These are phyloP conservation scores for Chrysosporium keratinophilum DNA, from an alignment of 2,329 filamentous ascomycete genomes.

Conservation along the genomic window DNA sequence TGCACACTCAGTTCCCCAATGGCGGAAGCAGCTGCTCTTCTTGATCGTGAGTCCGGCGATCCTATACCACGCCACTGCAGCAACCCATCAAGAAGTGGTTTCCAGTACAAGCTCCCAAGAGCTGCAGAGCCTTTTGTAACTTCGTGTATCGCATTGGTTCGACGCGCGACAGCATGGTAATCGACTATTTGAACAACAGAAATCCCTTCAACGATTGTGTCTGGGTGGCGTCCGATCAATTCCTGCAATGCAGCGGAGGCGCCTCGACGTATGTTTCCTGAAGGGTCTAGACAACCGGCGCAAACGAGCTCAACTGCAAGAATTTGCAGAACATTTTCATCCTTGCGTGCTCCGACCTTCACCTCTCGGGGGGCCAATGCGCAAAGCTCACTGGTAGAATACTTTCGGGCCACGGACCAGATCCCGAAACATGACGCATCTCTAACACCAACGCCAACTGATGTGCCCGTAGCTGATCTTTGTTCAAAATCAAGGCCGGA, in stretches of 20 bases:
- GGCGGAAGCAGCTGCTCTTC: conserved; percentile 59
- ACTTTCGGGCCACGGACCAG: conserved; percentile 82
- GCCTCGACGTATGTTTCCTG: conserved; percentile 85
- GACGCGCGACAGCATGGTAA: conserved; percentile 84
- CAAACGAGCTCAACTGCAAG: conserved; percentile 73
- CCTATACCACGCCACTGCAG: conserved; percentile 82
- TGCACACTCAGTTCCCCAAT: conserved; percentile 46
- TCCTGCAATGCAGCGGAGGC: conserved; percentile 91
- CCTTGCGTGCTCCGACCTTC: conserved; percentile 23
- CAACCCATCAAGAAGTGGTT: conserved; percentile 58
- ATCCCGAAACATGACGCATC: conserved; percentile 95
- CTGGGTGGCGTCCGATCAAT: conserved; percentile 81
- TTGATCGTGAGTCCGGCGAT: conserved; percentile 62
- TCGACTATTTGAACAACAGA: conserved; percentile 79
- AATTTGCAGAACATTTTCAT: conserved; percentile 53
- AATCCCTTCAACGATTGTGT: conserved; percentile 73
- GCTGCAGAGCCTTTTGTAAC: conserved; percentile 59
- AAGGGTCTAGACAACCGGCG: conserved; percentile 73
- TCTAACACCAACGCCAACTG: conserved; percentile 77
- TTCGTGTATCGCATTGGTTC: conserved; percentile 67
- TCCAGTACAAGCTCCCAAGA: conserved; percentile 56
- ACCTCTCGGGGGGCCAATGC: conserved; percentile 41
- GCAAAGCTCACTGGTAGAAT: conserved; percentile 67
- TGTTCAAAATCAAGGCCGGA: conserved; percentile 82
- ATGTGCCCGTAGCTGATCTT: conserved; percentile 70